phyloP scores from a whole-genome alignment of 2,329 filamentous ascomycete genomes.

The Fusarium sp. region DNA sequence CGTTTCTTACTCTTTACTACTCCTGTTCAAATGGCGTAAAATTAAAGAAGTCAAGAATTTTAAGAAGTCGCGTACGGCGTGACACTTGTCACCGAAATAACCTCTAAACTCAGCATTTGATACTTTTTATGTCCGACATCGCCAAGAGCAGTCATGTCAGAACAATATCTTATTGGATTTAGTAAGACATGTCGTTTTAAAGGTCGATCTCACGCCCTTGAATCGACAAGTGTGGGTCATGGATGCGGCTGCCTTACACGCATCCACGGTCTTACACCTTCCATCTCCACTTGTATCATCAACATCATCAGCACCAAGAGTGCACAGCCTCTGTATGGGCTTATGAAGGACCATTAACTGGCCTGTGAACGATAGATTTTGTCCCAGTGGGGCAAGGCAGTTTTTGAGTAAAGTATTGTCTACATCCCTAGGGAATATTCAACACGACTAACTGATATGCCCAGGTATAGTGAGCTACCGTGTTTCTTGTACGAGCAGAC shows the following conservation, averaged over 20 bases:
- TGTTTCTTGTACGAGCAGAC: not conserved
- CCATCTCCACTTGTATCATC: not conserved
- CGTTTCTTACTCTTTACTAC: no score
- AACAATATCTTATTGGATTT: not conserved
- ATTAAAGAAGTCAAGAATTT: no score
- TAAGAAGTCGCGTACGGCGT: no score
- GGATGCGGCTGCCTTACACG: constrained; percentile 11
- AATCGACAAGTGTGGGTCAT: constrained; percentile 38
- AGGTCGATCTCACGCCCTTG: constrained; percentile 36
- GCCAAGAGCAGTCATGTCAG: not conserved
- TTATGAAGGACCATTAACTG: not conserved
- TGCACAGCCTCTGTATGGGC: not conserved
- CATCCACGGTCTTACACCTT: not conserved
- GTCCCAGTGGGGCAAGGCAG: not conserved
- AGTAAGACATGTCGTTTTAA: not conserved
- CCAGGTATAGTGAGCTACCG: not conserved
- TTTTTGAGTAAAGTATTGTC: not conserved
- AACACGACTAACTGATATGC: not conserved
- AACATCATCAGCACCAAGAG: not conserved
- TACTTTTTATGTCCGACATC: no score
- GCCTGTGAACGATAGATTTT: not conserved
- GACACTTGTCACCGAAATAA: no score
- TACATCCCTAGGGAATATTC: not conserved
- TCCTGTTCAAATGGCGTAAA: not conserved
- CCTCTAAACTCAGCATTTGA: no score